Conservation (phyloP, 805 yeast species). For the Saccharomycopsis sp. region DNA sequence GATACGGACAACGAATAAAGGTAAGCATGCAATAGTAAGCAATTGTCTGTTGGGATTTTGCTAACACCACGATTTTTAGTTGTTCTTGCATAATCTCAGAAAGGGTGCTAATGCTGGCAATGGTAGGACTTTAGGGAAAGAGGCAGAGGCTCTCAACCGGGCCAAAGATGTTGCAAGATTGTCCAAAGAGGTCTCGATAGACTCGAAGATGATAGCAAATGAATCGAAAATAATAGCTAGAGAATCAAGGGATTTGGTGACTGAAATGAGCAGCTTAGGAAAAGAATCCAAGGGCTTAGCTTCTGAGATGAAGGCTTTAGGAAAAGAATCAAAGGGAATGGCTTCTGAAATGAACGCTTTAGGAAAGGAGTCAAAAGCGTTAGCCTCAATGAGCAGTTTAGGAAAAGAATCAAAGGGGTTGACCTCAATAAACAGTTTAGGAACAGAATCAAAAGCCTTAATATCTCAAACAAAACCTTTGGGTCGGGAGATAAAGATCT, state of each 20-base stretch:
- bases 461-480: not conserved
- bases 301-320: not conserved
- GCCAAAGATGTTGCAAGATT: not conserved
- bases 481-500: not conserved
- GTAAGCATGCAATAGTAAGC: too few species aligned
- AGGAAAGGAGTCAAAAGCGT: not conserved
- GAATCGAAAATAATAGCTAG: not conserved
- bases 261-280: not conserved
- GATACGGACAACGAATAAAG: slow-evolving; percentile 11
- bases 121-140: not conserved
- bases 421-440: not conserved
- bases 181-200: not conserved
- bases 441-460: not conserved
- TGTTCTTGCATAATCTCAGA: not conserved
- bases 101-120: not conserved
- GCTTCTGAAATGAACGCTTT: not conserved
- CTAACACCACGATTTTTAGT: not conserved
- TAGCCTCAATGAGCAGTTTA: not conserved
- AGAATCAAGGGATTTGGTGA: not conserved
- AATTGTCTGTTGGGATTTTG: too few species aligned
- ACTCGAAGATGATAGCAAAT: not conserved
- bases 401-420: not conserved
- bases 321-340: not conserved
- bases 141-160: not conserved
- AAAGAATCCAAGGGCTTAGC: not conserved